phyloP scores from a whole-genome alignment of 306 rosid species.

The Cicer bijugum region DNA sequence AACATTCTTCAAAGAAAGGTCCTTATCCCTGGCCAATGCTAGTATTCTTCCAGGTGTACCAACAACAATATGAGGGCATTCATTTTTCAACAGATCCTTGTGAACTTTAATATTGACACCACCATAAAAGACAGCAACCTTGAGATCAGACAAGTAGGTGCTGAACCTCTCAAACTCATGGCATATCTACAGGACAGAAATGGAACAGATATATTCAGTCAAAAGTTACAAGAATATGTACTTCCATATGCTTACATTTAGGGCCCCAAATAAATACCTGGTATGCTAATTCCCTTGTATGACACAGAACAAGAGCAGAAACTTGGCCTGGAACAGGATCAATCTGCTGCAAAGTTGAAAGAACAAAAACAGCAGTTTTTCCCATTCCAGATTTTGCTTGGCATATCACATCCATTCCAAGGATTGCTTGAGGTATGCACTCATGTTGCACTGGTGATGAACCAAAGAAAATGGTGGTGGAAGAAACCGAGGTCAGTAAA shows the following conservation, averaged over 20 bases:
- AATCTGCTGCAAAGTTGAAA: conserved; percentile 93
- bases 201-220: neutral
- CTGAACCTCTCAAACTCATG: conserved; percentile 98
- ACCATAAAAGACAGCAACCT: conserved; percentile 98
- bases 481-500: conserved; percentile 83
- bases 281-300: conserved; percentile 94
- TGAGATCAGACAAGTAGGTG: conserved; percentile 86
- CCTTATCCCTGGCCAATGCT: conserved; percentile 84
- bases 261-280: conserved; percentile 60
- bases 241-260: neutral
- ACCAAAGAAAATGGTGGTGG: conserved; percentile 71
- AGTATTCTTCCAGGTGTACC: conserved; percentile 98
- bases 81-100: conserved; percentile 89
- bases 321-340: conserved; percentile 97
- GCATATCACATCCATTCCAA: conserved; percentile 97
- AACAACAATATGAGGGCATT: conserved; percentile 97
- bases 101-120: conserved; percentile 94
- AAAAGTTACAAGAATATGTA: neutral
- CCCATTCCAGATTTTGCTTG: conserved; percentile 99
- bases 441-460: conserved; percentile 98
- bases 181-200: conserved; percentile 65
- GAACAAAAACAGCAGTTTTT: conserved; percentile 97
- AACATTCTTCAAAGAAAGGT: conserved; percentile 86
- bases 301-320: conserved; percentile 90
- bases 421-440: conserved; percentile 98